Base-by-base conservation (phyloP, 768 basidiomycete species). In the Cantharellus anzutake region DNA sequence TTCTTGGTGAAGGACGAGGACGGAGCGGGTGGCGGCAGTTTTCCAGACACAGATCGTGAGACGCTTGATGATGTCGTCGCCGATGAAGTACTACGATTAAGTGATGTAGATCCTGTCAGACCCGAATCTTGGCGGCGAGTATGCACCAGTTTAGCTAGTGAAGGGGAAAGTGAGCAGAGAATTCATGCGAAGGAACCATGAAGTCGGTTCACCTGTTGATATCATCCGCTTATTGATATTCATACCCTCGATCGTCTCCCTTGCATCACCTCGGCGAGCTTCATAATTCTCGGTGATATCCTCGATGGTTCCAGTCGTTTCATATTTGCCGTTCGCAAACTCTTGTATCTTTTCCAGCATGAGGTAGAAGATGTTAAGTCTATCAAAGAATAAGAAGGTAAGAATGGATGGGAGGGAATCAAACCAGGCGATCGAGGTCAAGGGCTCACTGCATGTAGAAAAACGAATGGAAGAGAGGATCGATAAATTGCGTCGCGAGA, bases 381-480 rank as follows among this genome's bases (percentile, higher is more conserved):
- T 94, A 64, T 4, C 16, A 37, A n/a, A 34, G 35, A 4, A 53
- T 41, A 35, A 16, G 48, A 4, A 56, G 56, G 51, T 42, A 41
- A 57, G 42, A 16, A 2, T n/a, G n/a, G 16, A 5, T 55, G 11
- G 7, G 52, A 55, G 11, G 11, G 14, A 7, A 11, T 48, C 20
- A 37, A 2, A 7, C 35, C 39, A 5, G 3, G 2, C 58, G 16
- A 52, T 60, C 63, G 4, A 61, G 37, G 51, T 42, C 57, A 56
- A 39, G 57, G 38, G 81, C 91, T 67, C 67, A 93, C 90, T 98
- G 91, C 92, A 99, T 97, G 70, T 94, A 99, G 76, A 86, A 99
- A 77, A 92, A 92, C 16, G 91, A 94, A 66, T 94, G 85, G 79
- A 97, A 99, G n/a, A 98, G 74, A 0, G 96, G 96, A 64, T 93